Conservation (phyloP, 2,329 filamentous ascomycete genomes). For the Penicillium sp. region DNA sequence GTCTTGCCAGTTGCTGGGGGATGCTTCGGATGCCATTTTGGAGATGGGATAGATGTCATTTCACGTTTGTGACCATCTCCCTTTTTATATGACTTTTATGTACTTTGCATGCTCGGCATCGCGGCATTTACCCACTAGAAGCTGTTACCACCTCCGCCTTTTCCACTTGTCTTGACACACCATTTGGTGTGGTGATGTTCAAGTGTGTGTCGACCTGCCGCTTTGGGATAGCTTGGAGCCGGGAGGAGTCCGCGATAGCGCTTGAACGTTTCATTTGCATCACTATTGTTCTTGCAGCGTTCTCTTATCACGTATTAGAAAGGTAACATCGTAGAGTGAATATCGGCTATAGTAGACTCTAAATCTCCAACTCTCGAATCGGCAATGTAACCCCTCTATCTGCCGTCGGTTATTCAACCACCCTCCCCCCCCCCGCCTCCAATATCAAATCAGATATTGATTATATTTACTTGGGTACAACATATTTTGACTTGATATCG, state of each 20-base stretch:
- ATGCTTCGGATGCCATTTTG: conserved; percentile 8
- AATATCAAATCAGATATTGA: neutral
- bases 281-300: neutral
- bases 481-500: conserved; percentile 11
- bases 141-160: neutral
- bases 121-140: neutral
- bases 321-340: neutral
- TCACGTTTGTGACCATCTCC: neutral
- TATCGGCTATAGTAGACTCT: neutral
- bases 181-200: neutral
- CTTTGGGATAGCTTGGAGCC: conserved; percentile 11
- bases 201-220: conserved; percentile 19
- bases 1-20: conserved; percentile 19
- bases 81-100: neutral
- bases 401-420: neutral
- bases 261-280: too few species aligned
- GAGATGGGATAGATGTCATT: neutral
- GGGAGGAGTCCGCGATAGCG: neutral
- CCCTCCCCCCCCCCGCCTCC: too few species aligned
- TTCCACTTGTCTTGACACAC: neutral
- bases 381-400: neutral
- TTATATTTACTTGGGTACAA: conserved; percentile 9
- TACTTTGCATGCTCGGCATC: neutral
- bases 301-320: neutral
- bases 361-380: neutral